Evolutionary conservation across 2,329 filamentous ascomycete genomes (phyloP), one percentile per base, ranked within the genome.

Genomic region (Sporothrix pallida): DNA sequence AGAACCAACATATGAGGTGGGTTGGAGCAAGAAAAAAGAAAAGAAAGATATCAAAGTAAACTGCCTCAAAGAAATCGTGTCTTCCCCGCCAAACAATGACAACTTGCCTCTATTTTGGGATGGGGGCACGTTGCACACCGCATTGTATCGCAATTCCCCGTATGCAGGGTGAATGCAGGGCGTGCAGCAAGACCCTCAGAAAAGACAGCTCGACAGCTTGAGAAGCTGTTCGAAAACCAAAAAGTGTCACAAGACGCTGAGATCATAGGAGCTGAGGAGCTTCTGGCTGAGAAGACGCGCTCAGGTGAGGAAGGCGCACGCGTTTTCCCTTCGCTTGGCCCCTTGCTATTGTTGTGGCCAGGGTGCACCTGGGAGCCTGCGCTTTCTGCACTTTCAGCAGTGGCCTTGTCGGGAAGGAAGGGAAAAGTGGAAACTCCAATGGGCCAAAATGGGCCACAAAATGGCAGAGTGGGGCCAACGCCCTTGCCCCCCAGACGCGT

Each of bases 401-500:
- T n/a, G 65, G 68, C 44, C 65, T 72, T 73, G 67, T 58, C 70
- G 70, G 70, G 70, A 72, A 73, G 72, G 67, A 63, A 44, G n/a
- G 13, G 15, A 70, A 52, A 70, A 60, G 58, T 48, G 62, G 62
- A 67, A 20, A 67, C 42, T 26, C 20, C 42, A 67, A 15, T 46
- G 62, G 62, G 6, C 42, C 42, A 10, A 9, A 5, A 54, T 23
- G 60, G 37, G n/a, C 44, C 42, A 12, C 37, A 42, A 26, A 69
- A 65, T 58, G 50, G 56, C 26, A 72, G 44, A 73, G 63, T 52
- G 37, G 74, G 68, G 70, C 48, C 48, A 65, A 23, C 48, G 54
- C 31, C 50, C 69, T 54, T 46, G 68, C 60, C 70, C 71, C 71
- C 68, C 71, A 72, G 74, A 77, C 76, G 76, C 76, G 76, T 76